Conservation (phyloP, 1,139 yeast genomes). For the Tardiomyces depauwii region DNA sequence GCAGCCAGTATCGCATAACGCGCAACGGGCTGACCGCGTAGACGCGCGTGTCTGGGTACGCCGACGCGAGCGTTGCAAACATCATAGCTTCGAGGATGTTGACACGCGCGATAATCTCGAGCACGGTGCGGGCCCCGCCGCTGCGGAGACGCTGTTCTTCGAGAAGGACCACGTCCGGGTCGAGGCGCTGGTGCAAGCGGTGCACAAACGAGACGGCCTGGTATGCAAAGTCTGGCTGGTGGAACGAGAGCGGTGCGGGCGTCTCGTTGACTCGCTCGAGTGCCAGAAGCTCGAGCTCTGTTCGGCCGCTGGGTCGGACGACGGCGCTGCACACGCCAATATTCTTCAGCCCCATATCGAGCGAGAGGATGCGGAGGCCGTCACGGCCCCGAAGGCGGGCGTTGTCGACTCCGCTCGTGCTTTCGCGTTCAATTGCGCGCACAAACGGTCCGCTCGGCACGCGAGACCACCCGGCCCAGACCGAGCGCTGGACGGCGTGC, state of each 20-base stretch:
- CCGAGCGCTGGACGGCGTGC: not conserved
- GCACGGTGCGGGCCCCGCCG: conserved; percentile 33
- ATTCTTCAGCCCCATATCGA: conserved; percentile 35
- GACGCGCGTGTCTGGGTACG: conserved; percentile 6
- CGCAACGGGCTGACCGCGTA: conserved; percentile 20
- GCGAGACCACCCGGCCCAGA: not conserved
- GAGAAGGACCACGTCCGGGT: conserved; percentile 34
- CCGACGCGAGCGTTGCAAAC: conserved; percentile 25
- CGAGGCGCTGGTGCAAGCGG: conserved; percentile 1
- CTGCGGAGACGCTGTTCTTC: conserved; percentile 48
- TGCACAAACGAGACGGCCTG: conserved; percentile 13
- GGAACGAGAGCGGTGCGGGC: conserved; percentile 9
- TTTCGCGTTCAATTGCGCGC: not conserved
- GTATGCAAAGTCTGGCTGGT: conserved; percentile 18
- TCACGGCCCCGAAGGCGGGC: not conserved
- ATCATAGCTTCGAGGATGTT: conserved; percentile 44
- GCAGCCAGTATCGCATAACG: conserved; percentile 21
- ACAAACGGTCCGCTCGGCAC: not conserved
- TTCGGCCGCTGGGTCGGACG: conserved; percentile 2
- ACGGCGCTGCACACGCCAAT: conserved; percentile 28
- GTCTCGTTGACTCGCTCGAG: conserved; percentile 29
- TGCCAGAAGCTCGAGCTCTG: conserved; percentile 19
- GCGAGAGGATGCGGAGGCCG: conserved; percentile 20
- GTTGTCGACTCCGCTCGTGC: too few species aligned
- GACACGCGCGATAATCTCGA: conserved; percentile 40